Evolutionary conservation across 2,329 filamentous ascomycete genomes (phyloP).

Genomic region (Cryphonectria radicalis): DNA sequence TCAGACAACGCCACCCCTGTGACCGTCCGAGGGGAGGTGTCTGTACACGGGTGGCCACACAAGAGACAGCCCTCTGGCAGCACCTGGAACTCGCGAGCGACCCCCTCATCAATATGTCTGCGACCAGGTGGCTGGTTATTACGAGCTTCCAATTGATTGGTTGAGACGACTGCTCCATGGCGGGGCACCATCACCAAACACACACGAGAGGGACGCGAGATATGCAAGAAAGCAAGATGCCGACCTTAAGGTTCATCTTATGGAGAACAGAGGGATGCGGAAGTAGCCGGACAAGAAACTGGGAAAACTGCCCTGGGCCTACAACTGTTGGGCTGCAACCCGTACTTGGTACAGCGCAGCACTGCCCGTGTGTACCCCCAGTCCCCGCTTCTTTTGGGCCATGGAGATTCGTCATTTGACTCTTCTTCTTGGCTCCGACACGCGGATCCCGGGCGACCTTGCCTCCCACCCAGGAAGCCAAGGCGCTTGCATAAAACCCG

Average conservation of each 20-base stretch:
- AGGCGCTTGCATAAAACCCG: conserved; percentile 21
- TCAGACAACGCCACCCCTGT: background rate
- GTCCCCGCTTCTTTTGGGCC: conserved; percentile 1
- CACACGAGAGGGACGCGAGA: background rate
- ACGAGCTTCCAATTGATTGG: background rate
- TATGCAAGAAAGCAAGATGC: background rate
- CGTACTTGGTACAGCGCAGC: background rate
- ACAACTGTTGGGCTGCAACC: background rate
- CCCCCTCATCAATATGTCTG: background rate
- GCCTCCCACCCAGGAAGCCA: background rate
- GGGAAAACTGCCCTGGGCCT: background rate
- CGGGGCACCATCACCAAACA: background rate
- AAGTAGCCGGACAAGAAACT: background rate
- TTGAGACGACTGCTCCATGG: conserved; percentile 8
- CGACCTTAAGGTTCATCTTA: background rate
- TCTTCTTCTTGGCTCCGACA: conserved; percentile 12
- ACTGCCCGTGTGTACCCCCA: background rate
- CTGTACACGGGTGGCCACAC: background rate
- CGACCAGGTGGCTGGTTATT: background rate
- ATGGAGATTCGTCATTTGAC: conserved; percentile 9
- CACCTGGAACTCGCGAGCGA: background rate
- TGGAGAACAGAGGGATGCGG: background rate
- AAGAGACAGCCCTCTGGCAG: background rate
- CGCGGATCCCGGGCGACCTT: conserved; percentile 14
- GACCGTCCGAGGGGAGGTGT: too few species aligned